Evolutionary conservation across 2,329 filamentous ascomycete genomes (phyloP), one percentile per base, ranked within the genome.

Genomic region (Pseudogymnoascus sp.): DNA sequence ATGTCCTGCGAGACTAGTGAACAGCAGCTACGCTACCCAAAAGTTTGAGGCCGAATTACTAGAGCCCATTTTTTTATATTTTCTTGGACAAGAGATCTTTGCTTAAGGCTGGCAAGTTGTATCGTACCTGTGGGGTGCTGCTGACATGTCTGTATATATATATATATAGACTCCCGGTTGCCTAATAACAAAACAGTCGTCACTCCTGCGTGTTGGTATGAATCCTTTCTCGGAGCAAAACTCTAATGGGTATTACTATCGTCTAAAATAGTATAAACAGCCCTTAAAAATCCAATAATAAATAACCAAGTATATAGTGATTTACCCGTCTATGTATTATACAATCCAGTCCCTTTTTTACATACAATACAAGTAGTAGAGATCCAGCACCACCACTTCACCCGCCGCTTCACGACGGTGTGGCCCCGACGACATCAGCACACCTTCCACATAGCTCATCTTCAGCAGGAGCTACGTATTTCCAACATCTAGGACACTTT

Each of bases 401-500:
- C 16, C 50, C n/a, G 16, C 16, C 8, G n/a, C 29, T 21, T 56
- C 50, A 33, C n/a, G 29, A 11, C 29, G 21, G 24, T n/a, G 44
- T n/a, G 16, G n/a, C n/a, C 29, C 21, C 50, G 6, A 93, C 81
- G 37, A 88, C 84, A 11, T 84, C 81, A 31, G 87, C 85, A 73
- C 93, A 97, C 71, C 91, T 80, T 59, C 75, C 76, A 74, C 93
- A 97, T 16, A 96, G 76, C 40, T 78, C 74, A 16, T 89, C 85
- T 68, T 87, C 81, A 59, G 76, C 76, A n/a, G 82, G 78, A n/a
- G 89, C 86, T 24, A 89, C 81, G 74, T 91, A 96, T 66, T 89
- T 85, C 95, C 95, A 99, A 76, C 95, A 99, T 61, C 95, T 81
- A 0, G 84, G 81, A 73, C 95, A 99, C 75, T 97, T 99, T 56